phyloP scores from a whole-genome alignment of 2,329 filamentous ascomycete genomes.

The Phoma sp. region DNA sequence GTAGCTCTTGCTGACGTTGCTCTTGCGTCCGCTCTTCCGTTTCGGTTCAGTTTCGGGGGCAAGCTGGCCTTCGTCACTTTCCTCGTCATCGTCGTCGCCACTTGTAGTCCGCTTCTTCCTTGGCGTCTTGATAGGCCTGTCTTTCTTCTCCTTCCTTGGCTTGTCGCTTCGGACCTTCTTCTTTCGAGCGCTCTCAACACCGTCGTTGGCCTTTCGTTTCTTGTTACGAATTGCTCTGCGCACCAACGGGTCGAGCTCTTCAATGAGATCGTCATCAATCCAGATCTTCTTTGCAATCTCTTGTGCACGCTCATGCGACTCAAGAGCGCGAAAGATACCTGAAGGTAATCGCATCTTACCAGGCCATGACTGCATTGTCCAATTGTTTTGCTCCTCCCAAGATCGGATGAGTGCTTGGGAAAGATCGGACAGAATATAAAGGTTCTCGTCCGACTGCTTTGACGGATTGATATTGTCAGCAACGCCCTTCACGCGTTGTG shows the following conservation, averaged over 20 bases:
- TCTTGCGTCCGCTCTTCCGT: constrained; percentile 51
- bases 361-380: constrained; percentile 83
- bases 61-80: constrained; percentile 30
- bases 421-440: constrained; percentile 89
- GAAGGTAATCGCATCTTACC: constrained; percentile 80
- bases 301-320: constrained; percentile 78
- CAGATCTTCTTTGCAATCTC: constrained; percentile 86
- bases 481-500: constrained; percentile 90
- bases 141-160: constrained; percentile 34
- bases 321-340: constrained; percentile 76
- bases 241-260: constrained; percentile 78
- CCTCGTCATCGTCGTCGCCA: constrained; percentile 45
- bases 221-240: constrained; percentile 69
- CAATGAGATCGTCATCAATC: constrained; percentile 75
- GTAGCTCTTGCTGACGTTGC: constrained; percentile 51
- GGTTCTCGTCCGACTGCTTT: constrained; percentile 63
- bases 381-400: constrained; percentile 85
- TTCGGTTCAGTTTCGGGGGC: constrained; percentile 50
- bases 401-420: constrained; percentile 80
- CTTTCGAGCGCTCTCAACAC: constrained; percentile 40
- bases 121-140: constrained; percentile 45
- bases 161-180: constrained; percentile 40
- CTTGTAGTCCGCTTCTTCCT: constrained; percentile 42
- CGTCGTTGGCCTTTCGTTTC: constrained; percentile 48
- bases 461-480: constrained; percentile 74